Conservation (phyloP, 208 protist genomes). For the Borovskyia barvae region DNA sequence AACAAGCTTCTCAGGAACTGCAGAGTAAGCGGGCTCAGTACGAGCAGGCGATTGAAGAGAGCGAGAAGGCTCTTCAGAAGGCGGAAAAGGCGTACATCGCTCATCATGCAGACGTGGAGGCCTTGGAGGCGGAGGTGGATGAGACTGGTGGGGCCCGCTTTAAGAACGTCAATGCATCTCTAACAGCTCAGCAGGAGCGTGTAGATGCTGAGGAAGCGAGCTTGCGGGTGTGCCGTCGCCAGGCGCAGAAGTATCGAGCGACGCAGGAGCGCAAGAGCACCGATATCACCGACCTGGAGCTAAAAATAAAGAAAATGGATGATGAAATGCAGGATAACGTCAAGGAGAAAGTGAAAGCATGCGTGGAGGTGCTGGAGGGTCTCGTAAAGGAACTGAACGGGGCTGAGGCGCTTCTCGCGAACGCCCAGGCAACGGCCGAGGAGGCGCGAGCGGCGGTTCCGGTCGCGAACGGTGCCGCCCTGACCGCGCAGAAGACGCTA, state of each 20-base stretch:
- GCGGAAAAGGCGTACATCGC: constrained; percentile 42
- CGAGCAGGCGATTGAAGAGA: constrained; percentile 29
- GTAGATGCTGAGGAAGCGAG: constrained; percentile 74
- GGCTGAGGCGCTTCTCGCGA: constrained; percentile 48
- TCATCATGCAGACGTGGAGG: constrained; percentile 47
- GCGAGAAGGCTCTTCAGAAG: constrained; percentile 28
- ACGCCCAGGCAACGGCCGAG: constrained; percentile 57
- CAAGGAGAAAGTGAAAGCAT: constrained; percentile 50
- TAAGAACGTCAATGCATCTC: constrained; percentile 49
- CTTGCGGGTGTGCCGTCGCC: constrained; percentile 57
- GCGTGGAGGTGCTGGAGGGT: constrained; percentile 44
- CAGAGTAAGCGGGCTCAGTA: constrained; percentile 22
- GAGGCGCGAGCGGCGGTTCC: constrained; percentile 59
- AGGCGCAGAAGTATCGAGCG: constrained; percentile 65
- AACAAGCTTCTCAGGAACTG: constrained; percentile 22
- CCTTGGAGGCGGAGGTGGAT: constrained; percentile 76
- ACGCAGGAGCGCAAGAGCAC: constrained; percentile 66
- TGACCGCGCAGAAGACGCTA: constrained; percentile 66
- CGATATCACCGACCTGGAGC: constrained; percentile 59
- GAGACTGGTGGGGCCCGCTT: constrained; percentile 68
- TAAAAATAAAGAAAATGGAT: constrained; percentile 53
- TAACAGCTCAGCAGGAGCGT: constrained; percentile 62
- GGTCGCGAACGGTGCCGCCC: constrained; percentile 48
- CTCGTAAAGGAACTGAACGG: constrained; percentile 46
- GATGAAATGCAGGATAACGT: constrained; percentile 58